Evolutionary conservation across 768 basidiomycete species (phyloP), one percentile per base, ranked within the genome.

Genomic region (Boletus speciosus): DNA sequence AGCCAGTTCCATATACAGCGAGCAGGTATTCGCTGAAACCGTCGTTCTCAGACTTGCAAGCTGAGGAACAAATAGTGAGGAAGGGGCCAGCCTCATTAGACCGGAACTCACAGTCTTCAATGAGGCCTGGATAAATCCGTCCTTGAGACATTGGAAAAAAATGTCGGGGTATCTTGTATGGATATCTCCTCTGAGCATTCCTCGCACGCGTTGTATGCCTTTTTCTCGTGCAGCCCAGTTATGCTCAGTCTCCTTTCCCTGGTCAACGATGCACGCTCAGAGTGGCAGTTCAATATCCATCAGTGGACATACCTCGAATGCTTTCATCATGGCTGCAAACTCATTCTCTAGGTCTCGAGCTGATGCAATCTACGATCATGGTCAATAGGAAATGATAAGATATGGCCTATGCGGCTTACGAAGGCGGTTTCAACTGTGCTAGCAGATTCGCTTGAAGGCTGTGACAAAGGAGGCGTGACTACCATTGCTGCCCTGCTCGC

Each of bases 201-300:
- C 90, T 41, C 94, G 82, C 8, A 98, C 87, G 16, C 84, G 80
- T 40, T 82, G 76, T 56, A 95, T 78, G 10, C 88, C 79, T 60
- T 79, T 80, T 57, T 99, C 96, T 54, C 96, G 81, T 29, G 78
- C 74, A 40, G 81, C 78, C 96, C 96, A 99, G 62, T 99, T 99
- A 58, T 95, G 91, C 67, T 99, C 96, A 1, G 90, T 89, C 73
- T 99, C 96, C 73, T 83, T 96, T n/a, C 96, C 97, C 88, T 93
- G 34, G 42, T 29, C n/a, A 41, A 48, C 15, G 49, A 49, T 14
- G 47, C 34, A 37, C 35, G 52, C 34, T 52, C 47, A 59, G 49
- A 41, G 40, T 10, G 32, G 5, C 14, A 35, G 2, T 25, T 23
- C 47, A n/a, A 16, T 23, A 39, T 47, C 21, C 4, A 48, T 42